Conservation (phyloP, 345 rosid species). For the Lumnitzera littorea region DNA sequence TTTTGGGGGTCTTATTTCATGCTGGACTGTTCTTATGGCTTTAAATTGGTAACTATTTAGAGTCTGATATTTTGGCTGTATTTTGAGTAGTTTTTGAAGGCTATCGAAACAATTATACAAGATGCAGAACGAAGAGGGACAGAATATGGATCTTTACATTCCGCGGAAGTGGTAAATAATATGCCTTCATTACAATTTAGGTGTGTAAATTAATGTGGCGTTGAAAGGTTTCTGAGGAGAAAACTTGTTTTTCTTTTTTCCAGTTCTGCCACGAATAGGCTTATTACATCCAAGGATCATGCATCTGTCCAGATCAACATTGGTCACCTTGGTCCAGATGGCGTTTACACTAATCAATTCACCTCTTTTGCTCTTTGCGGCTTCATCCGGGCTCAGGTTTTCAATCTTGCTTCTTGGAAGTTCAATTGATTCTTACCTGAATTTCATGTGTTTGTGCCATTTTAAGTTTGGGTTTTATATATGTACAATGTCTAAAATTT, state of each 20-base stretch:
- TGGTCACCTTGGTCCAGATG: slow-evolving; percentile 48
- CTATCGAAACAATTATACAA: slow-evolving; percentile 17
- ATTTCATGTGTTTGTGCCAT: neutral
- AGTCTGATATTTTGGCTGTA: too few relatives aligned
- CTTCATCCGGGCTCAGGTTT: slow-evolving; percentile 48
- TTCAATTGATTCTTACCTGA: neutral
- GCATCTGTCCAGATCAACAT: slow-evolving; percentile 50
- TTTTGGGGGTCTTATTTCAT: too few relatives aligned
- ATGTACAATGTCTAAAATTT: too few relatives aligned
- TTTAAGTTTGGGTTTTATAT: neutral
- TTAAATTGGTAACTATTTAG: too few relatives aligned
- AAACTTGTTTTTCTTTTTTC: neutral
- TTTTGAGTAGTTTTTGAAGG: neutral
- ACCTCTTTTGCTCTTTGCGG: slow-evolving; percentile 49
- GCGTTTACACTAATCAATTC: slow-evolving; percentile 39
- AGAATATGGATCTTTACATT: slow-evolving; percentile 77
- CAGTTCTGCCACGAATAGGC: slow-evolving; percentile 63
- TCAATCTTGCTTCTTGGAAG: neutral
- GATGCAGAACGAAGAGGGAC: slow-evolving; percentile 98
- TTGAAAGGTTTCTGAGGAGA: neutral
- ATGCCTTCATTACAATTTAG: too few relatives aligned
- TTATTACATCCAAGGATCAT: slow-evolving; percentile 54
- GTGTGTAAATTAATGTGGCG: too few relatives aligned
- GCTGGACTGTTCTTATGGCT: too few relatives aligned
- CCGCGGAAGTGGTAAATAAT: slow-evolving; percentile 74